Evolutionary conservation across 2,329 filamentous ascomycete species (phyloP).

Genomic region (Teratosphaeria viscida): DNA sequence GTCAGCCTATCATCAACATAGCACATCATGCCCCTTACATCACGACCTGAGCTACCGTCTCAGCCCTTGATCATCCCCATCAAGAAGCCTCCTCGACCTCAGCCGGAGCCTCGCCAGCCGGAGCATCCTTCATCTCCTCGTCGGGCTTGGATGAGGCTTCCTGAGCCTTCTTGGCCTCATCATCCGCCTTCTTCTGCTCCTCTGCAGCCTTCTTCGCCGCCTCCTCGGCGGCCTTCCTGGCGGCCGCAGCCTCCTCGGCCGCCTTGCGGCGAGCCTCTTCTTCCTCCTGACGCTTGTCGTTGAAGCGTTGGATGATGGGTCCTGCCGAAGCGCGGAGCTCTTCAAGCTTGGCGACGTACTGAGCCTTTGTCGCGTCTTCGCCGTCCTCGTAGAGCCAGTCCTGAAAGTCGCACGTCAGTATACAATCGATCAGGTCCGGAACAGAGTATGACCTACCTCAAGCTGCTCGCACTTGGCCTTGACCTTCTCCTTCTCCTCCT

Average conservation of each 20-base stretch:
- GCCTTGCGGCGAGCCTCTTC: conserved; percentile 58
- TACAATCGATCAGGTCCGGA: neutral
- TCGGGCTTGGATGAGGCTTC: conserved; percentile 22
- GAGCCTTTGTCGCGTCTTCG: conserved; percentile 84
- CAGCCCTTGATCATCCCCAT: neutral
- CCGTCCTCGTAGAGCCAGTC: conserved; percentile 98
- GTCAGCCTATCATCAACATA: neutral
- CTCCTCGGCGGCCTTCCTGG: conserved; percentile 56
- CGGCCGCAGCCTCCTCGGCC: conserved; percentile 55
- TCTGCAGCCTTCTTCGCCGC: conserved; percentile 71
- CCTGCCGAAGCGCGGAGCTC: conserved; percentile 86
- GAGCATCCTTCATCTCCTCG: conserved; percentile 52
- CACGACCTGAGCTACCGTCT: neutral
- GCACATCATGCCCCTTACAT: neutral
- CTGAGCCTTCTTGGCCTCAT: conserved; percentile 32
- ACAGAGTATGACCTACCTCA: conserved; percentile 55
- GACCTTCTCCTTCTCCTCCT: conserved; percentile 85
- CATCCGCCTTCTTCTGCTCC: conserved; percentile 45
- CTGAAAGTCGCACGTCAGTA: conserved; percentile 38
- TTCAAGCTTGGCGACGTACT: conserved; percentile 91
- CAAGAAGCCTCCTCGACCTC: conserved; percentile 21
- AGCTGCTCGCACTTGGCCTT: conserved; percentile 69
- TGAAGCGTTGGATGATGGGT: conserved; percentile 86
- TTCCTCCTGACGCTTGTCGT: conserved; percentile 86
- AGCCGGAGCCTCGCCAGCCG: conserved; percentile 19